Evolutionary conservation across 2,329 filamentous ascomycete species (phyloP).

Genomic region (Xylaria digitata): DNA sequence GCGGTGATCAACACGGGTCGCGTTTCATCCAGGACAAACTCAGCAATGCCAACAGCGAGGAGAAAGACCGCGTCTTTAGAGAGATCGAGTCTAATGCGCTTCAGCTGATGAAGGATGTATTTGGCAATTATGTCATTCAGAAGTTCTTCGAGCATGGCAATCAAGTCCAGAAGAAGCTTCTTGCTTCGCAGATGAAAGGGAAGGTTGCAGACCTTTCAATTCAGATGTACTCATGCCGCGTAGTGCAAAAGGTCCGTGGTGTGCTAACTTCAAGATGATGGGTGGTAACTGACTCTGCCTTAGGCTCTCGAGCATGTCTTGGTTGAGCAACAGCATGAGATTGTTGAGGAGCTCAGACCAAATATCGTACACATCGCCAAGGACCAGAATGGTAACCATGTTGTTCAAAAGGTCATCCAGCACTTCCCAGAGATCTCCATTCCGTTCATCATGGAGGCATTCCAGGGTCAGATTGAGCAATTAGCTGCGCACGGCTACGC

Average conservation of each 20-base stretch:
- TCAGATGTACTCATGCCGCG: constrained; percentile 93
- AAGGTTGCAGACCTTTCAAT: constrained; percentile 82
- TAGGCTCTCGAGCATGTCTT: constrained; percentile 90
- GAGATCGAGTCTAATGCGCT: constrained; percentile 87
- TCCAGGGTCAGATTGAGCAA: constrained; percentile 77
- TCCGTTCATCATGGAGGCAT: constrained; percentile 84
- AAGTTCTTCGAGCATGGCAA: constrained; percentile 98
- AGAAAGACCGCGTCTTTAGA: constrained; percentile 89
- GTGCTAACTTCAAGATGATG: neutral
- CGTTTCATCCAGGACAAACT: constrained; percentile 95
- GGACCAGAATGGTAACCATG: constrained; percentile 94
- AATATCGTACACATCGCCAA: constrained; percentile 82
- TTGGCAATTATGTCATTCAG: constrained; percentile 98
- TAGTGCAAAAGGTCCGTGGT: constrained; percentile 84
- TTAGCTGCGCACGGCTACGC: constrained; percentile 86
- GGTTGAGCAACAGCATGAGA: constrained; percentile 86
- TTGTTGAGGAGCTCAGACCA: constrained; percentile 84
- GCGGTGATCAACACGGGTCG: constrained; percentile 94
- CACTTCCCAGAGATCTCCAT: constrained; percentile 81
- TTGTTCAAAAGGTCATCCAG: constrained; percentile 93
- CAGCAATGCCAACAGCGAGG: constrained; percentile 91
- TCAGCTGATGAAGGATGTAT: constrained; percentile 94
- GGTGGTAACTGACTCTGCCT: constrained; percentile 41
- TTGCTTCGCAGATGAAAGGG: constrained; percentile 88
- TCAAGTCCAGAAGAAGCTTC: constrained; percentile 87